phyloP scores from a whole-genome alignment of 1,284 basidiomycete genomes.

The Caloboletus inedulis region DNA sequence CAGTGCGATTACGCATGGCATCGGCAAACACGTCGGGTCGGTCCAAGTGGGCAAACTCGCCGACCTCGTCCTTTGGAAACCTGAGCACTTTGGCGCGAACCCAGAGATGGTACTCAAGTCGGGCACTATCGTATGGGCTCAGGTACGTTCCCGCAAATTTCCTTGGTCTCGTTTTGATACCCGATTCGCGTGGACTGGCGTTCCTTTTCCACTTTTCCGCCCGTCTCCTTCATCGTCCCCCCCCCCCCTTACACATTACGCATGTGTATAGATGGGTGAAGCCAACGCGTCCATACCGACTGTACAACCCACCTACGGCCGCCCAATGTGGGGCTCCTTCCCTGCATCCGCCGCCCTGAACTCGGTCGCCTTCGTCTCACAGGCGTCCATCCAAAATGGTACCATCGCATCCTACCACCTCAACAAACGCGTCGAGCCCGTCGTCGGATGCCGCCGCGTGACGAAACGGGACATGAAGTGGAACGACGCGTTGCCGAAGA shows the following conservation, averaged over 20 bases:
- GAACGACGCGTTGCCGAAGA: conserved; percentile 79
- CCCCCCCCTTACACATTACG: neutral
- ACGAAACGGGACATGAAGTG: conserved; percentile 92
- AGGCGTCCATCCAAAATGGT: conserved; percentile 64
- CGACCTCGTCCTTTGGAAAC: conserved; percentile 94
- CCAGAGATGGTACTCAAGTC: conserved; percentile 95
- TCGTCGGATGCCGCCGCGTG: conserved; percentile 73
- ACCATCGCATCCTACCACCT: conserved; percentile 70
- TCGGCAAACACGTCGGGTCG: conserved; percentile 85
- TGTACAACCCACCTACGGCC: conserved; percentile 82
- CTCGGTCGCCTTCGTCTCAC: conserved; percentile 85
- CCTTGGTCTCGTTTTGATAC: neutral
- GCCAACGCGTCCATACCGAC: conserved; percentile 93
- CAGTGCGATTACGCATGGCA: conserved; percentile 93
- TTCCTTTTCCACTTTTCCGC: neutral
- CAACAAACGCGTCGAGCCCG: conserved; percentile 72
- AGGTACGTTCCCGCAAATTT: conserved; percentile 45
- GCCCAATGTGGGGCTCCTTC: conserved; percentile 88
- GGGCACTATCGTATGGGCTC: conserved; percentile 88
- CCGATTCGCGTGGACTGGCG: neutral
- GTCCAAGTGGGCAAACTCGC: conserved; percentile 83
- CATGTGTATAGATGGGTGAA: conserved; percentile 73
- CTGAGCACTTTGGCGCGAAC: conserved; percentile 87
- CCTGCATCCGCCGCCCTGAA: conserved; percentile 74
- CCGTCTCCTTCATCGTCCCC: neutral